phyloP scores from a whole-genome alignment of 495 filamentous ascomycete species.

The Podospora didyma region DNA sequence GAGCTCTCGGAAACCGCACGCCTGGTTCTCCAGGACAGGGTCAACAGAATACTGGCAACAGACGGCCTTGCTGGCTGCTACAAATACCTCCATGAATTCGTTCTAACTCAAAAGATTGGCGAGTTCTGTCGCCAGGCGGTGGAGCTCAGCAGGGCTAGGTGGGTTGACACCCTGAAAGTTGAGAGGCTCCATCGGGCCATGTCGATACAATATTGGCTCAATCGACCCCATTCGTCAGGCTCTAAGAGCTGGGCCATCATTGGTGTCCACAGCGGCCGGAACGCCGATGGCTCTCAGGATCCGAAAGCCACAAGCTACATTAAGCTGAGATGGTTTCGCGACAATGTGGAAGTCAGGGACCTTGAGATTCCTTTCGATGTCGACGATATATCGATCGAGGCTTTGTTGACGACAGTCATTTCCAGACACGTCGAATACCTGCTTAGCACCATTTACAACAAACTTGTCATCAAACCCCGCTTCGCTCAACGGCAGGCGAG shows the following conservation, averaged over 20 bases:
- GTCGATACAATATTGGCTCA: constrained; percentile 85
- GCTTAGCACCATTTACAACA: constrained; percentile 55
- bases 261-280: constrained; percentile 65
- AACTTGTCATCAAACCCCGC: constrained; percentile 51
- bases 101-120: constrained; percentile 81
- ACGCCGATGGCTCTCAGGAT: constrained; percentile 26
- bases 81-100: constrained; percentile 76
- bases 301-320: constrained; percentile 46
- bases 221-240: constrained; percentile 48
- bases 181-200: constrained; percentile 74
- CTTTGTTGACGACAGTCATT: constrained; percentile 67
- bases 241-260: constrained; percentile 87
- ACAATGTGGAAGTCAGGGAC: constrained; percentile 67
- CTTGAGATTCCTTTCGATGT: constrained; percentile 60
- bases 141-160: constrained; percentile 60
- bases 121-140: constrained; percentile 72
- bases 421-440: constrained; percentile 67
- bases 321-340: constrained; percentile 78
- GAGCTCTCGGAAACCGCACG: constrained; percentile 58
- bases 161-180: constrained; percentile 70
- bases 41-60: constrained; percentile 62
- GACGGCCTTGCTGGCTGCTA: constrained; percentile 75
- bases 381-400: constrained; percentile 64
- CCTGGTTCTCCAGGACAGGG: constrained; percentile 59
- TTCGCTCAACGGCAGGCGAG: constrained; percentile 53